Evolutionary conservation across 352 stramenopile species (phyloP).

Genomic region (Globisporangium emineosum): DNA sequence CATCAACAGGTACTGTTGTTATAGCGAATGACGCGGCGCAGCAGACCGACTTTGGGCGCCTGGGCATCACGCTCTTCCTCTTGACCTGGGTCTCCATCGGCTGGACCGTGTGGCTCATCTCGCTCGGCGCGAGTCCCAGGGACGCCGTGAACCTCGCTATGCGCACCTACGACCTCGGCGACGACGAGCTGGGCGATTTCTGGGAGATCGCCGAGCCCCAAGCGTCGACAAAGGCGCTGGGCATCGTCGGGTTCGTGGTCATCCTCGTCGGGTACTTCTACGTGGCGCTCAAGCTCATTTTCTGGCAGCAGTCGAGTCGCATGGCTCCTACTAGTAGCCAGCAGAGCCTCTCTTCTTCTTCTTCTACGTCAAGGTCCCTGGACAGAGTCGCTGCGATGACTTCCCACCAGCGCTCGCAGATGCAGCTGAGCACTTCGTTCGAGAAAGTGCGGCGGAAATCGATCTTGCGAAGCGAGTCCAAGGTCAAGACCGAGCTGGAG

Average conservation of each 20-base stretch:
- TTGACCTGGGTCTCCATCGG: slow-evolving; percentile 13
- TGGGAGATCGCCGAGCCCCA: slow-evolving; percentile 6
- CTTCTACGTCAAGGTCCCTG: not conserved
- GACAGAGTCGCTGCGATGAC: too few species aligned
- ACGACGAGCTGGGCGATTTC: slow-evolving; percentile 4
- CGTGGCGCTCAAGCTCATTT: slow-evolving; percentile 13
- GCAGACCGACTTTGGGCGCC: slow-evolving; percentile 12
- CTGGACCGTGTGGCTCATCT: slow-evolving; percentile 17
- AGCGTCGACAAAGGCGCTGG: slow-evolving; percentile 6
- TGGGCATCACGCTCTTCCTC: slow-evolving; percentile 15
- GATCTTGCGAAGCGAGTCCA: slow-evolving; percentile 5
- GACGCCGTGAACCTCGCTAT: slow-evolving; percentile 12
- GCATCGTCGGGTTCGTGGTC: slow-evolving; percentile 1
- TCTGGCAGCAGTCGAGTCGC: slow-evolving; percentile 17
- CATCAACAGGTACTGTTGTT: not conserved
- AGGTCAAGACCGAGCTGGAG: slow-evolving; percentile 12
- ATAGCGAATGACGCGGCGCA: slow-evolving; percentile 1
- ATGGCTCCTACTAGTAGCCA: too few species aligned
- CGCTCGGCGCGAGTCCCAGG: slow-evolving; percentile 4
- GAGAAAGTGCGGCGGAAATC: slow-evolving; percentile 7
- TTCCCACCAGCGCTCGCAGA: not conserved
- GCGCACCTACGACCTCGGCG: slow-evolving; percentile 5
- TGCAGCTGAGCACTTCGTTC: slow-evolving; percentile 9
- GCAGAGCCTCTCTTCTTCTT: not conserved
- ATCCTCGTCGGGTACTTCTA: slow-evolving; percentile 11